Evolutionary conservation across 228 moss, liverwort and hornwort species (phyloP).

Genomic region (Sphagnum fallax): DNA sequence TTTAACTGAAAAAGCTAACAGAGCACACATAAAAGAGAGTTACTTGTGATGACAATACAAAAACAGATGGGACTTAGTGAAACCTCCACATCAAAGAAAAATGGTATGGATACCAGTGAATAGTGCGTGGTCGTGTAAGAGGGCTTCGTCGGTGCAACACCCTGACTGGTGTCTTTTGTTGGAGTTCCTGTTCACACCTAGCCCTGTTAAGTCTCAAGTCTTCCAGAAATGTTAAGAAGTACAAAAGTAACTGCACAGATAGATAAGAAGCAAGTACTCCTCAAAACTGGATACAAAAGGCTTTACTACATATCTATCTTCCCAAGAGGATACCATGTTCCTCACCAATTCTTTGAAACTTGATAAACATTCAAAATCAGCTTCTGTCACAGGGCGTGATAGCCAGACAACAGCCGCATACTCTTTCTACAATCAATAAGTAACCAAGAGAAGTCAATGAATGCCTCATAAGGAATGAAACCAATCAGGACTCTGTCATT

Average conservation of each 20-base stretch:
- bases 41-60: neutral
- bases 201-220: neutral
- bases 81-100: neutral
- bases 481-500: too few relatives aligned
- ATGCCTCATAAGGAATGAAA: neutral
- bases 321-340: neutral
- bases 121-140: constrained; percentile 74
- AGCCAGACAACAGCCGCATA: constrained; percentile 98
- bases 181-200: constrained; percentile 52
- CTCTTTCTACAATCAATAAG: constrained; percentile 53
- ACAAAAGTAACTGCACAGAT: neutral
- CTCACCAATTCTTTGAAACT: constrained; percentile 79
- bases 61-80: neutral
- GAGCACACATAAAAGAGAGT: too few relatives aligned
- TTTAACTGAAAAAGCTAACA: too few relatives aligned
- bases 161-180: constrained; percentile 92
- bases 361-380: constrained; percentile 71
- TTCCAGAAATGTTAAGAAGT: neutral
- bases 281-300: neutral
- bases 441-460: constrained; percentile 1
- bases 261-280: neutral
- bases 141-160: constrained; percentile 92
- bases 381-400: constrained; percentile 59
- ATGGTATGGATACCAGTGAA: constrained; percentile 55
- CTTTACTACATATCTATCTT: neutral